These are phyloP conservation scores for Pestalotiopsis sp. DNA, from an alignment of 2,329 filamentous ascomycete genomes.

Conservation along the genomic window DNA sequence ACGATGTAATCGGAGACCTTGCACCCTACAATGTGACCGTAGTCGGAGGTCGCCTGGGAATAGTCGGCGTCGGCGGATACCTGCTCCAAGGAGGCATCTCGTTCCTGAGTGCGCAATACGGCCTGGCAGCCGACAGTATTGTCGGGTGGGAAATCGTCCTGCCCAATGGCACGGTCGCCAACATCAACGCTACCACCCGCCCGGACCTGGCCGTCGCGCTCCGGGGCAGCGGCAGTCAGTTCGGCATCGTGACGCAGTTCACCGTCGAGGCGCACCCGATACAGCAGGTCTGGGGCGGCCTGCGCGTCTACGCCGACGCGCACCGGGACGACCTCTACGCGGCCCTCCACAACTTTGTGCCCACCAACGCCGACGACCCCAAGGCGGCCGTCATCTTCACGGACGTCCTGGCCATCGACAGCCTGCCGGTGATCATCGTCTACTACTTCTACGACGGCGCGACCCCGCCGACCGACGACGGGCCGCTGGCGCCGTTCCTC, in stretches of 20 bases:
- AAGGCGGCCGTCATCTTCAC: conserved; percentile 35
- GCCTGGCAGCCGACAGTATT: conserved; percentile 28
- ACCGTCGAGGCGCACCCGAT: conserved; percentile 31
- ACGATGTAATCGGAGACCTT: conserved; percentile 37
- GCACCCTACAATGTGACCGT: conserved; percentile 36
- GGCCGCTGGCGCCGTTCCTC: conserved; percentile 34
- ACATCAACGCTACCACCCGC: conserved; percentile 25
- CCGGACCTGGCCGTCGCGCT: conserved; percentile 30
- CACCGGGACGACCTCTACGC: conserved; percentile 30
- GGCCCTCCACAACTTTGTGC: conserved; percentile 34
- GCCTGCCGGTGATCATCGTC: conserved; percentile 23
- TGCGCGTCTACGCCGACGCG: conserved; percentile 30
- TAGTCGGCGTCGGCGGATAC: conserved; percentile 31
- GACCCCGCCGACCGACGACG: conserved; percentile 27
- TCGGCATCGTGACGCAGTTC: conserved; percentile 36
- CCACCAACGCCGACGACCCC: conserved; percentile 25
- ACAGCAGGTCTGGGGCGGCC: conserved; percentile 39
- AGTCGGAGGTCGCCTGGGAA: conserved; percentile 30
- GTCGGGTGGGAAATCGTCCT: conserved; percentile 29
- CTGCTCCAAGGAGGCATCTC: conserved; percentile 31
- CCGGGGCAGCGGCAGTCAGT: conserved; percentile 30
- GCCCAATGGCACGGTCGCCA: conserved; percentile 26
- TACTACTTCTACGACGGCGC: conserved; percentile 38
- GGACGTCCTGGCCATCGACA: conserved; percentile 25
- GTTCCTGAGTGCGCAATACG: conserved; percentile 30